Evolutionary conservation across 495 filamentous ascomycete species (phyloP).

Genomic region (Thozetella sp.): DNA sequence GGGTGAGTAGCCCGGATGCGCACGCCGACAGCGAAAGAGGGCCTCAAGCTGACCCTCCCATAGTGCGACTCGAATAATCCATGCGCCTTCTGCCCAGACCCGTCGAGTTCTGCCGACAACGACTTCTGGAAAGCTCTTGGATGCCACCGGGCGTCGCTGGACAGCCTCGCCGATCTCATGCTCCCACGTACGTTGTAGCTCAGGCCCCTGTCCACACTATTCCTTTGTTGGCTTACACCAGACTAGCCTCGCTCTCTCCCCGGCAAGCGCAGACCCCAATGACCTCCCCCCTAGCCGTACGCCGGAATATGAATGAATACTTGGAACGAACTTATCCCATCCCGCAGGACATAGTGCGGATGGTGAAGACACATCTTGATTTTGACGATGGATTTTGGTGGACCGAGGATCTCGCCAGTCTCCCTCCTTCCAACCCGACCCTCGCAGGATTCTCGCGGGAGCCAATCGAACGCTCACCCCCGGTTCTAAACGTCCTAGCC

Average conservation of each 20-base stretch:
- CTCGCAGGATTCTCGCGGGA: conserved; percentile 40
- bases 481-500: conserved; percentile 41
- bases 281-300: conserved; percentile 46
- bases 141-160: conserved; percentile 45
- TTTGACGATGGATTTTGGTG: conserved; percentile 54
- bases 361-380: conserved; percentile 43
- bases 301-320: conserved; percentile 52
- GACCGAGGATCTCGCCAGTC: conserved; percentile 47
- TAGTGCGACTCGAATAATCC: conserved; percentile 50
- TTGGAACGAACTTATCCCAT: conserved; percentile 43
- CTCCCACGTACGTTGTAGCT: conserved; percentile 36
- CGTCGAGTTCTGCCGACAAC: conserved; percentile 26
- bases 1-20: conserved; percentile 27
- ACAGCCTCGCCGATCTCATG: conserved; percentile 42
- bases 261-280: conserved; percentile 48
- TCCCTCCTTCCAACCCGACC: conserved; percentile 43
- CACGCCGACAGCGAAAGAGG: not conserved
- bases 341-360: conserved; percentile 29
- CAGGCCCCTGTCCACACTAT: conserved; percentile 1
- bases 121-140: conserved; percentile 48
- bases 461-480: conserved; percentile 38
- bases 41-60: not conserved
- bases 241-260: conserved; percentile 39
- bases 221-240: conserved; percentile 5
- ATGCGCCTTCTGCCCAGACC: conserved; percentile 40